Evolutionary conservation across 495 filamentous ascomycete genomes (phyloP).

Genomic region (Oleoguttula mirabilis): DNA sequence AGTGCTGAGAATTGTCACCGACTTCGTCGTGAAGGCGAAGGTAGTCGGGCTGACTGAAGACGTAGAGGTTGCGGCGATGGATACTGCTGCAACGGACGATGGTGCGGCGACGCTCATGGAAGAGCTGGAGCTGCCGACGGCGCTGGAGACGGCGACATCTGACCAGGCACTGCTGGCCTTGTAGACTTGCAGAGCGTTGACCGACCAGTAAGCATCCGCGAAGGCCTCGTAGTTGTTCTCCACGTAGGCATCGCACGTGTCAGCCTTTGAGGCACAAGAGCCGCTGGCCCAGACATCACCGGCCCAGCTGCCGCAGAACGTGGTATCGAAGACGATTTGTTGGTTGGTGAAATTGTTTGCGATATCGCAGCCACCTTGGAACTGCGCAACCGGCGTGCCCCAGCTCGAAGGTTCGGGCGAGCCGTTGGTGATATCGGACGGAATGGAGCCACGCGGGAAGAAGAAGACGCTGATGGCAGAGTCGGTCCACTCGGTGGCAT

Average conservation of each 20-base stretch:
- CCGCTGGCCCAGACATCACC: conserved; percentile 43
- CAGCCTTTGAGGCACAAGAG: conserved; percentile 11
- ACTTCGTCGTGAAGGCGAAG: conserved; percentile 2
- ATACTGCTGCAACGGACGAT: neutral
- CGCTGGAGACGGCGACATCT: neutral
- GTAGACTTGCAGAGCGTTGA: conserved; percentile 27
- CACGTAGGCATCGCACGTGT: conserved; percentile 23
- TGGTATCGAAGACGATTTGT: conserved; percentile 54
- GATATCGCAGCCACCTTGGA: conserved; percentile 33
- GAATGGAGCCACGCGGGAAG: conserved; percentile 52
- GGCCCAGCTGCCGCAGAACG: conserved; percentile 83
- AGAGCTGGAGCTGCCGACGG: neutral
- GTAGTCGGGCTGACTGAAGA: conserved; percentile 1
- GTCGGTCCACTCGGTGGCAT: conserved; percentile 63
- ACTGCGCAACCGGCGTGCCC: conserved; percentile 53
- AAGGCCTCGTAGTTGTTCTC: conserved; percentile 26
- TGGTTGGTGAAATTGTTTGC: conserved; percentile 24
- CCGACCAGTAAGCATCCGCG: conserved; percentile 26
- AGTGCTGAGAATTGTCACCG: neutral
- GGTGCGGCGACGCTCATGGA: neutral
- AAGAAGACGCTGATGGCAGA: conserved; percentile 62
- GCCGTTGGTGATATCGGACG: conserved; percentile 42
- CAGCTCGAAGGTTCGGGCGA: conserved; percentile 51
- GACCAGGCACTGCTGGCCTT: conserved; percentile 1
- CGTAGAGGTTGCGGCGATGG: neutral